phyloP scores from a whole-genome alignment of 2,329 filamentous ascomycete species.

The Nannizzia gypsea region DNA sequence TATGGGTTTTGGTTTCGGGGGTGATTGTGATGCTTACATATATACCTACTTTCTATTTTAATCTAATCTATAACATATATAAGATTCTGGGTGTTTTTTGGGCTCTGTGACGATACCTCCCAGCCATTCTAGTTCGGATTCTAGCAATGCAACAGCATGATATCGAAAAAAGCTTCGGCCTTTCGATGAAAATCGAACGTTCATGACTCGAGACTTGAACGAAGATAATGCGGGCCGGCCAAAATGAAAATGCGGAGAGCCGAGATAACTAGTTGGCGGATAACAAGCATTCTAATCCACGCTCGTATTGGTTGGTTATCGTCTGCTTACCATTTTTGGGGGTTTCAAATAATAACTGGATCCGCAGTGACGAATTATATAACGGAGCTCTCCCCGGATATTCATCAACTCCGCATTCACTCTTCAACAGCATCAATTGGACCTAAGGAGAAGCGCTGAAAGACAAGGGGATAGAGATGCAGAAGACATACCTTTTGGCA shows the following conservation, averaged over 20 bases:
- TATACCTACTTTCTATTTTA: constrained; percentile 1
- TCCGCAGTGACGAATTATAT: background rate
- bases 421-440: background rate
- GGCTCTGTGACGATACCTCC: background rate
- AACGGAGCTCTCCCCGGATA: background rate
- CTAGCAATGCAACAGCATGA: background rate
- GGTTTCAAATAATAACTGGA: background rate
- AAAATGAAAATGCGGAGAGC: background rate
- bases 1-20: background rate
- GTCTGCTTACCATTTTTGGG: background rate
- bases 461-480: background rate
- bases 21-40: background rate
- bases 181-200: background rate
- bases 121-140: background rate
- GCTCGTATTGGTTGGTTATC: background rate
- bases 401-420: background rate
- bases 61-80: background rate
- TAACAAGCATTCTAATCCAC: background rate
- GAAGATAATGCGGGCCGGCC: no score
- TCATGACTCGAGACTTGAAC: no score
- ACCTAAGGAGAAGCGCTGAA: background rate
- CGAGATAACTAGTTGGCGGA: background rate
- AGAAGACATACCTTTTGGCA: background rate
- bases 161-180: background rate
- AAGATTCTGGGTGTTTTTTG: background rate